These are phyloP conservation scores for Stagonosporopsis cucurbitacearum DNA, from an alignment of 2,329 filamentous ascomycete genomes.

Conservation along the genomic window DNA sequence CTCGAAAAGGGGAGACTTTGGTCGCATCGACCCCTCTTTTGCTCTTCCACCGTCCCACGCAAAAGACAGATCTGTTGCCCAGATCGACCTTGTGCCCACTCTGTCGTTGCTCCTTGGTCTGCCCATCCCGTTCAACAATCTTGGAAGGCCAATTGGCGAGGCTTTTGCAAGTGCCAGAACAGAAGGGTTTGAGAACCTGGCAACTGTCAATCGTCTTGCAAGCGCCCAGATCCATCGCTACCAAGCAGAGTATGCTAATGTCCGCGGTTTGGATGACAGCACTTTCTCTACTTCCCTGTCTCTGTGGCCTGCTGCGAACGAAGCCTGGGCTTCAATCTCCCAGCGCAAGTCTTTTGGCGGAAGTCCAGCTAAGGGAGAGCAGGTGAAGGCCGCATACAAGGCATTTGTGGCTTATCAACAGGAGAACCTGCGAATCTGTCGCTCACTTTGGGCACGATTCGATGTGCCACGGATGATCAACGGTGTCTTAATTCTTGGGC, in stretches of 20 bases:
- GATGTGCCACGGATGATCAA: constrained; percentile 84
- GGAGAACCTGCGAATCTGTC: constrained; percentile 79
- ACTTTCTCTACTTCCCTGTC: constrained; percentile 62
- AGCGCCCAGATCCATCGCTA: constrained; percentile 90
- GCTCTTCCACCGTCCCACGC: constrained; percentile 69
- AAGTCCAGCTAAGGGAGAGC: constrained; percentile 43
- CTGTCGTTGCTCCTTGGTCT: constrained; percentile 85
- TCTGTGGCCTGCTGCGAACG: constrained; percentile 67
- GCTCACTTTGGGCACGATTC: constrained; percentile 88
- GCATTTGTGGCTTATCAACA: constrained; percentile 77
- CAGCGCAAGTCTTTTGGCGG: constrained; percentile 40
- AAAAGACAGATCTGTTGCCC: constrained; percentile 75
- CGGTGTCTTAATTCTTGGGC: constrained; percentile 74
- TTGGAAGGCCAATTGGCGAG: constrained; percentile 91
- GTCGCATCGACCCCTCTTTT: constrained; percentile 70
- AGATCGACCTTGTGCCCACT: constrained; percentile 96
- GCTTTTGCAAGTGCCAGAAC: constrained; percentile 78
- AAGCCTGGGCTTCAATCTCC: constrained; percentile 55
- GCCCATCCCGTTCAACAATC: constrained; percentile 94
- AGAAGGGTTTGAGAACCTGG: constrained; percentile 77
- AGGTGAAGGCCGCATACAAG: constrained; percentile 55
- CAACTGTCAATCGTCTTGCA: constrained; percentile 75
- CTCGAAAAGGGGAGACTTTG: constrained; percentile 84
- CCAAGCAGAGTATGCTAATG: constrained; percentile 79
- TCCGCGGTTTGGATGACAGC: constrained; percentile 70